Percentiles rank a stretch among this genome's conserved stretches.
Evolutionary conservation across 2,329 filamentous ascomycete species (phyloP).

Genomic region (Diaporthe sp.): DNA sequence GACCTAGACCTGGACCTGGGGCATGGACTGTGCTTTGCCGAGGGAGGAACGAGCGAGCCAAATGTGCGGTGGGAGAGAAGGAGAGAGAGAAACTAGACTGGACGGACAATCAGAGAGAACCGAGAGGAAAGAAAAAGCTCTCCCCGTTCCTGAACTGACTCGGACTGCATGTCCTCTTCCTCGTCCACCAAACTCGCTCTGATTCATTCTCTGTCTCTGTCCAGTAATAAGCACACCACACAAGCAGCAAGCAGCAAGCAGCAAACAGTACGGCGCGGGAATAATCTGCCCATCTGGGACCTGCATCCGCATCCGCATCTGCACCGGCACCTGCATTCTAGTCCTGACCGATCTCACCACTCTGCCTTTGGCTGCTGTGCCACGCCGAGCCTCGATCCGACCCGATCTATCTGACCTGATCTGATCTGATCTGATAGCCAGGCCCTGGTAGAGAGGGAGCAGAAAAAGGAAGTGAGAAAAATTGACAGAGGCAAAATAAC

Average conservation of each 20-base stretch:
- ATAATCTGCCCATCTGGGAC: conserved; percentile 17
- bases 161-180: conserved; percentile 11
- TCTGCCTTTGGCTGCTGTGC: conserved; percentile 25
- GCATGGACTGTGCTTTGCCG: conserved; percentile 19
- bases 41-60: conserved; percentile 12
- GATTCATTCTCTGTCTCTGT: conserved; percentile 22
- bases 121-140: neutral
- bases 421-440: conserved; percentile 1
- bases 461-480: neutral
- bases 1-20: neutral
- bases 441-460: neutral
- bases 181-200: conserved; percentile 8
- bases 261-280: neutral
- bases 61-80: neutral
- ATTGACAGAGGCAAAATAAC: neutral
- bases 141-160: conserved; percentile 26
- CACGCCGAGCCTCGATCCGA: conserved; percentile 32
- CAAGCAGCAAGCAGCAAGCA: neutral
- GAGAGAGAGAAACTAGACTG: conserved; percentile 4
- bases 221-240: neutral
- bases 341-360: conserved; percentile 4
- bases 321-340: neutral
- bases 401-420: conserved; percentile 25
- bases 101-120: conserved; percentile 9
- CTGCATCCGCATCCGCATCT: conserved; percentile 7